A percentile compares a stretch with the other conserved stretches of the same genome.
These are phyloP conservation scores for Elsinoe arachidis DNA, from an alignment of 2,329 filamentous ascomycete genomes.

Conservation along the genomic window DNA sequence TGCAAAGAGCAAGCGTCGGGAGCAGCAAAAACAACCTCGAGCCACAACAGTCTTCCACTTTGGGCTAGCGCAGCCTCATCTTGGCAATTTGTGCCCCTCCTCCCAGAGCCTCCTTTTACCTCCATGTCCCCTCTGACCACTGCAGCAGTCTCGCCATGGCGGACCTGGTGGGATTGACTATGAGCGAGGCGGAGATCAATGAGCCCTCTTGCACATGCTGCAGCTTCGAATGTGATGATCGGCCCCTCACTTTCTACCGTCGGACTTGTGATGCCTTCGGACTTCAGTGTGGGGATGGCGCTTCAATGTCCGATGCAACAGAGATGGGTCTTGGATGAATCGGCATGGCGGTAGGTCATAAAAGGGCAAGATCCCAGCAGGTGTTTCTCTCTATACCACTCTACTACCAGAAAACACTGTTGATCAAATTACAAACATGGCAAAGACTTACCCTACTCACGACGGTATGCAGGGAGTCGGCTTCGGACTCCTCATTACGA, in stretches of 20 bases:
- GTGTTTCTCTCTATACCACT: neutral
- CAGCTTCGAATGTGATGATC: neutral
- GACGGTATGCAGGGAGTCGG: slow-evolving; percentile 13
- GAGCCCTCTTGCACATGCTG: neutral
- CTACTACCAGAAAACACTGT: neutral
- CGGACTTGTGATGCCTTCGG: slow-evolving; percentile 7
- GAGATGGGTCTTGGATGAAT: neutral
- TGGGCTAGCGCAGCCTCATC: neutral
- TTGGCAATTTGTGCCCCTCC: slow-evolving; percentile 1
- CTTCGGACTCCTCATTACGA: too few relatives aligned
- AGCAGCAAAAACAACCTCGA: neutral
- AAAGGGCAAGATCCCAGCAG: neutral
- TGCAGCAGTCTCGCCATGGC: too few relatives aligned
- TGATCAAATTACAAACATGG: neutral
- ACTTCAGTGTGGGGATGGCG: neutral
- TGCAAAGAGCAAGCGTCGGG: neutral
- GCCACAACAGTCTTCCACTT: slow-evolving; percentile 8
- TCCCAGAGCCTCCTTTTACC: neutral
- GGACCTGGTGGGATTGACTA: too few relatives aligned
- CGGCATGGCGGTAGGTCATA: neutral
- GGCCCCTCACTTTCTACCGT: neutral
- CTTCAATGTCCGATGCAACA: slow-evolving; percentile 9
- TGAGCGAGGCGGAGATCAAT: too few relatives aligned
- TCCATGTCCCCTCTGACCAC: neutral
- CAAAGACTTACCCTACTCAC: slow-evolving; percentile 14